Evolutionary conservation across 2,329 filamentous ascomycete species (phyloP), one percentile per base, ranked within the genome.

Genomic region (Hymenoscyphus scutula): DNA sequence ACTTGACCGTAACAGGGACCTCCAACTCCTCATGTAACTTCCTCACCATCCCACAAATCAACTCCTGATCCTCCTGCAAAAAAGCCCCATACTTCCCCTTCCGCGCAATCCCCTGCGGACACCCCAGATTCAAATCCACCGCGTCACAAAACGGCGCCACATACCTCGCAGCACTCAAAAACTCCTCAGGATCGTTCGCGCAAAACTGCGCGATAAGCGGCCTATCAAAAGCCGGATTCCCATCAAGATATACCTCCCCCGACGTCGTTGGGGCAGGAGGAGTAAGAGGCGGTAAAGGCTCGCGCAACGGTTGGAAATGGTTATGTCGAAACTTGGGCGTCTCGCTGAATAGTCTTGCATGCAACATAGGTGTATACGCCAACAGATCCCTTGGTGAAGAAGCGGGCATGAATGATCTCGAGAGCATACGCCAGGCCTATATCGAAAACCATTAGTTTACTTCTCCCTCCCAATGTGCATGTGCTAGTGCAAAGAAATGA

Each of bases 121-220:
- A 99, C 7, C 95, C 95, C 4, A 99, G 81, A 74, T 99, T 99
- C 70, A 99, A 78, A 75, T 99, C 95, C 3, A 99, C 89, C 7
- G 95, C 95, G 75, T 99, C 95, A 76, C 94, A 98, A 76, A 93
- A 90, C 0, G 92, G 91, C 5, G 90, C 88, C 0, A 92, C 93
- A 64, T 88, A 82, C 67, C 84, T 83, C 0, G 94, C 95, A 0
- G 95, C 92, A 30, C 83, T 82, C 56, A 98, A 85, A 23, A 97
- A 82, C 59, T 89, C 86, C n/a, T 89, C 83, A 0, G 92, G 86
- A 64, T 95, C 88, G 76, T 95, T 96, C 65, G 92, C 90, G 81
- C 95, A 99, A 77, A 99, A 99, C 73, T 99, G 95, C 2, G 97
- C 94, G 70, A 97, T 92, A 10, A 98, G 85, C 0, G 95, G 95